Percentiles rank a stretch among this genome's conserved stretches.
phyloP scores from a whole-genome alignment of 306 rosid genomes.

The Prunus salicina region DNA sequence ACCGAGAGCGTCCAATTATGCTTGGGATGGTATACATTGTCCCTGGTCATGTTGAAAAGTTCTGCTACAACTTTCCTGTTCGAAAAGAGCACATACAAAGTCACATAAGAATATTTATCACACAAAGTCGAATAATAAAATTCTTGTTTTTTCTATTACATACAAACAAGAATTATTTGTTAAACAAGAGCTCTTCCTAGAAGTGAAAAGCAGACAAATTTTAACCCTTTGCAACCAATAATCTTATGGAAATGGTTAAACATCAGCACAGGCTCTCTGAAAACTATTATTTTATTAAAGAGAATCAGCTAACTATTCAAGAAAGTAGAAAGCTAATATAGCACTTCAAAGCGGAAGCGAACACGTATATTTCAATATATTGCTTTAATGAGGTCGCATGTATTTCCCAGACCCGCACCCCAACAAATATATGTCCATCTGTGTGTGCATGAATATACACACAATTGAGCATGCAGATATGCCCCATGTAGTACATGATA shows the following conservation, averaged over 20 bases:
- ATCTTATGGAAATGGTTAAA: too few relatives aligned
- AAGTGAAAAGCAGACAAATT: too few relatives aligned
- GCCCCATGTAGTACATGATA: background rate
- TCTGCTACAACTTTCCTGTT: conserved; percentile 72
- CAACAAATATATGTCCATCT: background rate
- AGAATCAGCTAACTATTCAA: background rate
- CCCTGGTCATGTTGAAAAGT: conserved; percentile 67
- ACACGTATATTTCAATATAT: background rate
- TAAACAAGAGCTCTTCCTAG: background rate
- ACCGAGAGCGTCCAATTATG: conserved; percentile 71
- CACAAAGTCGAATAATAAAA: background rate
- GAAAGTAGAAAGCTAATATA: background rate
- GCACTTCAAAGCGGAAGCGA: background rate
- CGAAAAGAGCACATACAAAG: conserved; percentile 18
- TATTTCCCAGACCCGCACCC: background rate
- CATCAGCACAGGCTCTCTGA: background rate
- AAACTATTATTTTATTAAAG: background rate
- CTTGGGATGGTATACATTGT: conserved; percentile 78
- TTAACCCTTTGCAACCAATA: too few relatives aligned
- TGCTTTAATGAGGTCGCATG: background rate
- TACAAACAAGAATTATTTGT: background rate
- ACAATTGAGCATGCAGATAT: background rate
- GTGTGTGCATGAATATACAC: background rate
- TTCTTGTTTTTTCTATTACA: background rate
- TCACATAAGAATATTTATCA: background rate